Evolutionary conservation across 352 stramenopile genomes (phyloP).

Genomic region (Achlya hypogyna): DNA sequence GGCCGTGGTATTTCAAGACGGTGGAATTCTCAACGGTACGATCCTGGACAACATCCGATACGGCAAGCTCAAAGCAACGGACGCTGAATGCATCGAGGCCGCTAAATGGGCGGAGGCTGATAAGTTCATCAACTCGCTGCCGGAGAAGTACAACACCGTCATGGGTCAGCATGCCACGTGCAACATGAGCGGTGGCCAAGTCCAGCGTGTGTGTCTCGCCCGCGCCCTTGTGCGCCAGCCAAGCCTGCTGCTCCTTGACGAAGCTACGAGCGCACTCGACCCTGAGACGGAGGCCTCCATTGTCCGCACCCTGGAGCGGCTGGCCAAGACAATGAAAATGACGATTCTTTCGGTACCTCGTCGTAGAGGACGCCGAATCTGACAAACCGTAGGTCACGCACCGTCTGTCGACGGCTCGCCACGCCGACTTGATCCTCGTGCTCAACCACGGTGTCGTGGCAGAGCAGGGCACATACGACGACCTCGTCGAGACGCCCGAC

Average conservation of each 20-base stretch:
- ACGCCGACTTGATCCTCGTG: conserved; percentile 76
- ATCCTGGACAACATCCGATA: conserved; percentile 23
- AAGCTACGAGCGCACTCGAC: conserved; percentile 81
- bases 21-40: conserved; percentile 20
- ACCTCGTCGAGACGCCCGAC: conserved; percentile 43
- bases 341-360: conserved; percentile 61
- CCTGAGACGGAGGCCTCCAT: conserved; percentile 81
- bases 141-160: conserved; percentile 74
- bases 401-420: conserved; percentile 69
- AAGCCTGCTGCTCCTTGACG: conserved; percentile 71
- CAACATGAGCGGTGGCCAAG: conserved; percentile 78
- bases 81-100: conserved; percentile 20
- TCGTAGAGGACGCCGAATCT: background rate
- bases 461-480: conserved; percentile 69
- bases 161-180: conserved; percentile 54
- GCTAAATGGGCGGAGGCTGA: conserved; percentile 19
- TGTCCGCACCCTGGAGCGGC: conserved; percentile 65
- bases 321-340: conserved; percentile 81
- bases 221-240: conserved; percentile 71
- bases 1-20: conserved; percentile 20
- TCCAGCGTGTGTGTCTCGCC: conserved; percentile 77
- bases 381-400: conserved; percentile 42
- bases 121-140: conserved; percentile 71
- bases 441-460: conserved; percentile 65
- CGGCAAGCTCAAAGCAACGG: conserved; percentile 11